Base-by-base conservation (phyloP, 2,329 filamentous ascomycete genomes). In the Aspergillus uvarum region DNA sequence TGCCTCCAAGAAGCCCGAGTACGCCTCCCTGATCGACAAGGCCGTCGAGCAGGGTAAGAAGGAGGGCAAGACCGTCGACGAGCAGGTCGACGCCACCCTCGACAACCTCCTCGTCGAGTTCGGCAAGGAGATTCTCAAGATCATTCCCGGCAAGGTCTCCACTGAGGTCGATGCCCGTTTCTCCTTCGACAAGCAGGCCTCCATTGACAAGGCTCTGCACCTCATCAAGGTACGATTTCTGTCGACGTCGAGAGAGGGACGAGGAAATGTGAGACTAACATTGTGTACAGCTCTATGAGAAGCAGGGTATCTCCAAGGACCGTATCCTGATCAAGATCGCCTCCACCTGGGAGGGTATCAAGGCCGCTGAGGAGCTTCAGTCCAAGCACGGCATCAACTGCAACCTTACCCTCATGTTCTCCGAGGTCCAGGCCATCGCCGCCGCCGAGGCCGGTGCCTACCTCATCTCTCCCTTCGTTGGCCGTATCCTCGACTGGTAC, bases 351-450 rank as follows among this genome's bases (percentile, higher is more conserved):
- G 95, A 99, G 85, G 95, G 95, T 78, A 98, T 99, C 87, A 92
- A 99, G 87, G 95, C 95, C 67, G 94, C 95, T 68, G 89, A 96
- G 85, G 93, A 96, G 78, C 90, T 99, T 65, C 94, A 98, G 86
- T 90, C 87, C 74, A 88, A 99, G 84, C 89, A 98, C 84, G 90
- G 89, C 75, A 88, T 99, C 83, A 99, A 99, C 89, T 90, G 86
- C 89, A 99, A 99, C 88, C 83, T 99, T 77, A 99, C 95, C 65
- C 91, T 99, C 78, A 93, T 99, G 90, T 99, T 99, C 89, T 97
- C 94, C 53, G 83, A 89, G 66, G 85, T 90, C 68, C 95, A 99
- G 85, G 95, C 95, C 75, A 96, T 98, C 73, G 93, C 91, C 69
- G 94, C 91, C 74, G 95, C 95, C 64, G 95, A 99, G 86, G 95